Evolutionary conservation across 148 eudicot genomes (phyloP), one percentile per base, ranked within the genome.

Genomic region (Rhododendron vialii): DNA sequence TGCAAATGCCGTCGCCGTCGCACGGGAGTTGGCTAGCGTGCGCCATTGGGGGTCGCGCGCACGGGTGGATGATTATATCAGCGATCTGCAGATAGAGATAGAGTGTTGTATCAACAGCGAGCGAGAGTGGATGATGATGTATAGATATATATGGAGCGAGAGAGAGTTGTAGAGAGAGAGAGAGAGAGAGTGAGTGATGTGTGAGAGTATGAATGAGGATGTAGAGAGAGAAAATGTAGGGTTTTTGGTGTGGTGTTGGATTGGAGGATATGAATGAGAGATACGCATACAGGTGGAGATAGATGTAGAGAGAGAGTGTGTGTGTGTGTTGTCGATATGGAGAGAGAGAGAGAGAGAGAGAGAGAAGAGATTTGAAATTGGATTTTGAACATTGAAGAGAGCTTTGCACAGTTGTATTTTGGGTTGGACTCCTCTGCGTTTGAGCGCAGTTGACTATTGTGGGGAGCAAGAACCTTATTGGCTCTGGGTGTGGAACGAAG

Each of bases 1-100:
- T 94, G 93, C 98, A 96, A 3, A 73, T 28, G 87, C 98, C 98
- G 9, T 92, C 95, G 24, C 91, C 91, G 65, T 93, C 94, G 84
- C 90, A 88, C 0, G 98, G 98, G 0, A 96, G 93, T 38, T 90
- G 89, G 75, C 53, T 79, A 41, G 38, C 76, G 50, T 87, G 41
- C 53, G 88, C 89, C 90, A 83, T 89, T 53, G 20, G 81, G 12
- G 1, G 2, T 1, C 30, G 3, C 15, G 2, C 48, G 7, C 84
- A 14, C 84, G 14, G n/a, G 43, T 22, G 47, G 53, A 43, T 14
- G 35, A 57, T 73, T 67, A n/a, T 55, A 55, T 55, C 28, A 12
- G 57, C 48, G 30, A 43, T 45, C n/a, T 24, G 8, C 17, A 78
- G 61, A n/a, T 14, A 26, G 33, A 30, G 33, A 1, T 48, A 7